These are phyloP conservation scores for Hypomyces perniciosus DNA, from an alignment of 2,329 filamentous ascomycete species.

Conservation along the genomic window DNA sequence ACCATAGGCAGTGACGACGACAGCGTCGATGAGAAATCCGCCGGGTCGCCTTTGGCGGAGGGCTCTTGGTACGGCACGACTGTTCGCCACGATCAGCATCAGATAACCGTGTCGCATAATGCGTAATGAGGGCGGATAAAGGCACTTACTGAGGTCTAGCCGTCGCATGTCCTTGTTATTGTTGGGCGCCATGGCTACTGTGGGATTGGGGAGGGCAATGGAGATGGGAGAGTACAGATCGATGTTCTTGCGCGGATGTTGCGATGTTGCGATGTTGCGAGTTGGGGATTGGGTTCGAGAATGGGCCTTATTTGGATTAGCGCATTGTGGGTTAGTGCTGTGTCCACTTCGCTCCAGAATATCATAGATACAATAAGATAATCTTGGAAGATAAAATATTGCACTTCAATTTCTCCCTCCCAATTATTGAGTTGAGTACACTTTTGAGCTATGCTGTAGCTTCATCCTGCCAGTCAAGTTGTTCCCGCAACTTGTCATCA, in stretches of 20 bases:
- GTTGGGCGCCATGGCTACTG: slow-evolving; percentile 31
- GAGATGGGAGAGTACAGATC: neutral
- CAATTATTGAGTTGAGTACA: neutral
- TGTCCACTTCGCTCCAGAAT: neutral
- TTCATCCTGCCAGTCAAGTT: neutral
- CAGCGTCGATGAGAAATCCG: slow-evolving; percentile 67
- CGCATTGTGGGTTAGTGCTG: slow-evolving; percentile 2
- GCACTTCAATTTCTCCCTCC: neutral
- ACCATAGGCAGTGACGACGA: slow-evolving; percentile 88
- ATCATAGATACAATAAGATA: neutral
- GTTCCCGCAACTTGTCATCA: slow-evolving; percentile 3
- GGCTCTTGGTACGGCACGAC: slow-evolving; percentile 87
- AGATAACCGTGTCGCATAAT: too few species aligned
- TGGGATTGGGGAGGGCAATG: neutral
- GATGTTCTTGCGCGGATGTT: neutral
- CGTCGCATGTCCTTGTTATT: slow-evolving; percentile 38
- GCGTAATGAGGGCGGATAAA: neutral
- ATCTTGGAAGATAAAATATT: neutral
- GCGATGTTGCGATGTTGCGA: slow-evolving; percentile 8
- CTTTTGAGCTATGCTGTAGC: neutral
- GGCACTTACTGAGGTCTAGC: slow-evolving; percentile 36
- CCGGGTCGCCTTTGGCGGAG: slow-evolving; percentile 52
- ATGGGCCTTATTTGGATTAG: neutral
- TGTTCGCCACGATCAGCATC: slow-evolving; percentile 29
- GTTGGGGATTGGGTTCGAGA: neutral